Percentiles rank a stretch among this genome's conserved stretches.
Conservation (phyloP, 805 yeast species). For the Yamadazyma kitorensis region DNA sequence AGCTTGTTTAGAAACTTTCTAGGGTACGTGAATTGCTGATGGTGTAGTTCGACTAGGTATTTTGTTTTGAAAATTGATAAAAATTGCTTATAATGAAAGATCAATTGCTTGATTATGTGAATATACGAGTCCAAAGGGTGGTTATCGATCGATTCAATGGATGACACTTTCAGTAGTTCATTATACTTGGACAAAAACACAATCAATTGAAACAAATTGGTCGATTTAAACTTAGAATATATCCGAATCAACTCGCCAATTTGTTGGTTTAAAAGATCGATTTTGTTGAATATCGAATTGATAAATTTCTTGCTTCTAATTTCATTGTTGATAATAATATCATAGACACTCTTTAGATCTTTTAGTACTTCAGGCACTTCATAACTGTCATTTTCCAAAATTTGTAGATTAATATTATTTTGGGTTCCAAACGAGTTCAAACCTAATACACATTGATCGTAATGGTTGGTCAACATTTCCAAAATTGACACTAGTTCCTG, state of each 20-base stretch:
- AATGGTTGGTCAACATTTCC: slow-evolving; percentile 74
- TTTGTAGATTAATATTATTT: slow-evolving; percentile 34
- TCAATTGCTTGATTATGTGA: slow-evolving; percentile 27
- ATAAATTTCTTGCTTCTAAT: slow-evolving; percentile 25
- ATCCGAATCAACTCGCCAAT: slow-evolving; percentile 9
- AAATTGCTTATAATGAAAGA: slow-evolving; percentile 36
- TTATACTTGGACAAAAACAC: slow-evolving; percentile 19
- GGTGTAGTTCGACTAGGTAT: slow-evolving; percentile 37
- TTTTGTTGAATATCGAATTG: slow-evolving; percentile 12
- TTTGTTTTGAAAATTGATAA: slow-evolving; percentile 29
- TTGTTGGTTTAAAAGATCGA: slow-evolving; percentile 16
- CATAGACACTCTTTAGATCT: slow-evolving; percentile 40
- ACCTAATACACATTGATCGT: slow-evolving; percentile 69
- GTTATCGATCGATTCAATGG: slow-evolving; percentile 12
- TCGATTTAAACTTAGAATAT: slow-evolving; percentile 21
- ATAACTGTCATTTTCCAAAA: slow-evolving; percentile 49
- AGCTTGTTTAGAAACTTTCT: slow-evolving; percentile 28
- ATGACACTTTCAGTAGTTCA: slow-evolving; percentile 11
- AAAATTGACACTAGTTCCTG: slow-evolving; percentile 67
- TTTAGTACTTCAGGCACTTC: slow-evolving; percentile 58
- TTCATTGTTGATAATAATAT: slow-evolving; percentile 34
- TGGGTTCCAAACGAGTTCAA: slow-evolving; percentile 25
- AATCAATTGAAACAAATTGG: slow-evolving; percentile 23
- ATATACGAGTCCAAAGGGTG: slow-evolving; percentile 20
- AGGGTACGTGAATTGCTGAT: slow-evolving; percentile 39